Base-by-base conservation (phyloP, 2,329 filamentous ascomycete species). In the Ophiosphaerella narmari region DNA sequence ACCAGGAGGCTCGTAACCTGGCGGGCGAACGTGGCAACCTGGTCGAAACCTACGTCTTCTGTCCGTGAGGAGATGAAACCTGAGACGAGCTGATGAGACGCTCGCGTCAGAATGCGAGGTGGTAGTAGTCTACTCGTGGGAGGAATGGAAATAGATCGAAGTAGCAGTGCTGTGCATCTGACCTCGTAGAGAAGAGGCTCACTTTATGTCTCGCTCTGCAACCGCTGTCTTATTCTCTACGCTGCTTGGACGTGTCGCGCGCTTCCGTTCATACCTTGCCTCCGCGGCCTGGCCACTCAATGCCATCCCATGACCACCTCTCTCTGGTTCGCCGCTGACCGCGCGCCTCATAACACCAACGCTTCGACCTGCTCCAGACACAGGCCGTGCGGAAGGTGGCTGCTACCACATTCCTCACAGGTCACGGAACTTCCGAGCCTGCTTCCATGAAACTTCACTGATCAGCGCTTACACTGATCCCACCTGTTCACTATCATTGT, bases 271-370 rank as follows among this genome's bases (percentile, higher is more conserved):
- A 58, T 65, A 53, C 58, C 57, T 42, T 54, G 43, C 47, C 57
- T 52, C 55, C 41, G 60, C 55, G 59, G 53, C 57, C 58, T 43
- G 59, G 46, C 60, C 55, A 54, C 59, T 66, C 59, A 62, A 67
- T 66, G 36, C 60, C 49, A 62, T 50, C 39, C 39, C 55, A 63
- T 40, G 45, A 53, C 60, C 48, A 56, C 52, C 61, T 54, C 54
- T 66, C 63, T 67, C 60, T 68, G 64, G 59, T 66, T 67, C 59
- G 64, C 57, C 60, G 40, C 50, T 60, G 66, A 54, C 59, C 65
- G 67, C 66, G 67, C 68, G 68, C 67, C 67, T 70, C 63, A 63
- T 53, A 60, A 63, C 56, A 62, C 67, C 63, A 65, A 63, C 66
- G 59, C 56, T 59, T 60, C 54, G 47, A 52, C 63, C 60, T 50